Base-by-base conservation (phyloP, 495 filamentous ascomycete species). In the Schizothecium vesticola region DNA sequence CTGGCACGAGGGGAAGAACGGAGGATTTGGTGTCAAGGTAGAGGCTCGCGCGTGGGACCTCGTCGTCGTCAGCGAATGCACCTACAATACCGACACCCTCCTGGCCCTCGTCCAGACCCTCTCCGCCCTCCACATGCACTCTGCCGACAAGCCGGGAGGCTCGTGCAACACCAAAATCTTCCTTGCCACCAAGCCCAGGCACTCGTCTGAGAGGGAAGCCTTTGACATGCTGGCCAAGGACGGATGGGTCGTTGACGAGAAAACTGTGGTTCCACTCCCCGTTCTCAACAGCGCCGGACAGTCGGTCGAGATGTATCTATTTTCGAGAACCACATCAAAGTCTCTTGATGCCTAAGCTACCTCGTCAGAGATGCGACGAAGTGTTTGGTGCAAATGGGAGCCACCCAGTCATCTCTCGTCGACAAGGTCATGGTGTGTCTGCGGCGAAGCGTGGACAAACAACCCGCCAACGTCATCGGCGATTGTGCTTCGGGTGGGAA, bases 31-130 rank as follows among this genome's bases (percentile, higher is more conserved):
- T 5, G 63, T 64, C 0, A 73, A 76, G 21, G 79, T 81, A 5
- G 72, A 72, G 26, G 73, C 79, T 2, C 77, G 76, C 25, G 70
- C 74, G 0, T 88, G 89, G 78, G 90, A 96, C 75, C 72, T 98
- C 33, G 82, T 97, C 24, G 76, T 96, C 6, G 83, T 96, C 1
- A 92, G 93, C 21, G 95, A 99, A 74, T 97, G 95, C 81, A 99
- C 93, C 12, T 99, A 99, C 80, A 99, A 98, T 76, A 83, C 87
- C 33, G 92, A 95, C 75, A 92, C 88, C 58, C 80, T 93, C 43
- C 90, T 90, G 19, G 84, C 87, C 11, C 81, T 99, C 36, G 92
- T 97, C 3, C 79, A 81, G 43, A 91, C 91, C 0, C 80, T 99
- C 16, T 76, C 79, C 22, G 80, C 80, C 9, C 74, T 97, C 10